Evolutionary conservation across 139 green algal genomes (phyloP).

Genomic region (Chlorella sp.): DNA sequence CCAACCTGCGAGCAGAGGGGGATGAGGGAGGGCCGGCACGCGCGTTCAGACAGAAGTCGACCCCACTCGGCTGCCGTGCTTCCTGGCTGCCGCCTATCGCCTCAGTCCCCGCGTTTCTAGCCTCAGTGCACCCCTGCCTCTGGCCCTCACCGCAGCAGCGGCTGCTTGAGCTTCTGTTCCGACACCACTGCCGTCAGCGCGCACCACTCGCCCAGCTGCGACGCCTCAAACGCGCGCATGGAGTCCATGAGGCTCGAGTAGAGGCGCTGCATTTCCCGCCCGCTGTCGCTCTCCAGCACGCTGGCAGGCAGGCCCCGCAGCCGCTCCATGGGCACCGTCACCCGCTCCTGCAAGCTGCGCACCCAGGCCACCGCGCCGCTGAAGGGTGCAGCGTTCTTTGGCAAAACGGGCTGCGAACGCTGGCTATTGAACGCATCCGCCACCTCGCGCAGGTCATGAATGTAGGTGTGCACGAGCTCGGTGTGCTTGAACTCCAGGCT

Average conservation of each 20-base stretch:
- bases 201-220: conserved; percentile 66
- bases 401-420: conserved; percentile 33
- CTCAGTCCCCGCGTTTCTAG: too few relatives aligned
- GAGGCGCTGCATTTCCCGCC: conserved; percentile 54
- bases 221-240: conserved; percentile 69
- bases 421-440: conserved; percentile 64
- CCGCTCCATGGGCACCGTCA: conserved; percentile 80
- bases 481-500: conserved; percentile 81
- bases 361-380: conserved; percentile 83
- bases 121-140: too few relatives aligned
- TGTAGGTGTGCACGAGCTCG: conserved; percentile 44
- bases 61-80: too few relatives aligned
- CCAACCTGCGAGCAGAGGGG: conserved; percentile 10
- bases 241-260: conserved; percentile 62
- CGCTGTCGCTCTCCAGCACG: conserved; percentile 67
- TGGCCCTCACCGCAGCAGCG: conserved; percentile 58
- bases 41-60: too few relatives aligned
- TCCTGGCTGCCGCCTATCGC: too few relatives aligned
- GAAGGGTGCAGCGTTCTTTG: conserved; percentile 55
- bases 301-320: conserved; percentile 51
- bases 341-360: conserved; percentile 73
- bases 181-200: conserved; percentile 59
- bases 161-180: conserved; percentile 83
- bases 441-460: conserved; percentile 74
- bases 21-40: not conserved